Evolutionary conservation across 306 rosid genomes (phyloP).

Genomic region (Prosopis cineraria): DNA sequence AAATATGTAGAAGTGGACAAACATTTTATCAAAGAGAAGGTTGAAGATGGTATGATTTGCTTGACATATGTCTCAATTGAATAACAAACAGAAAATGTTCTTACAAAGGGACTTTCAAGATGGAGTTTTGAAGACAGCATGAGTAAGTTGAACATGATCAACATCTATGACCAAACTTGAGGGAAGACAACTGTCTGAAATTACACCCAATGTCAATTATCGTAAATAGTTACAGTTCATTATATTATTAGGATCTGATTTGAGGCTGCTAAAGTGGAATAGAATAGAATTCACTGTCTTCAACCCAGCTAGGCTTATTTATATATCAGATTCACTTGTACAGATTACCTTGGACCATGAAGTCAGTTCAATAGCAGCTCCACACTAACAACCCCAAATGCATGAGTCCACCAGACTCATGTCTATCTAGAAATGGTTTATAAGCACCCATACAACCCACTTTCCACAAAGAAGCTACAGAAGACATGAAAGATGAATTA

Average conservation of each 20-base stretch:
- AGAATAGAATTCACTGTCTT: not conserved
- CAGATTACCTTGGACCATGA: not conserved
- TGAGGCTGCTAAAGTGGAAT: not conserved
- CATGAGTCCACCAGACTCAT: not conserved
- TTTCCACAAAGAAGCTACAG: slow-evolving; percentile 12
- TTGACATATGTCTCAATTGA: not conserved
- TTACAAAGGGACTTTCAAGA: not conserved
- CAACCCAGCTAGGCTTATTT: not conserved
- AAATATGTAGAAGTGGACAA: not conserved
- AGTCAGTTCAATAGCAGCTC: not conserved
- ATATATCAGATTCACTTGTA: not conserved
- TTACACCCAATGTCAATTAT: not conserved
- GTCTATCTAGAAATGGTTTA: not conserved
- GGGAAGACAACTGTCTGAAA: not conserved
- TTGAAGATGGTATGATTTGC: not conserved
- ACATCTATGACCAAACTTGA: not conserved
- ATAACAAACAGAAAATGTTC: not conserved
- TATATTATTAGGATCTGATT: not conserved
- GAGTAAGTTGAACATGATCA: not conserved
- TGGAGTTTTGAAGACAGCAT: not conserved
- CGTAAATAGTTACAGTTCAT: not conserved
- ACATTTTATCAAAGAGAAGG: not conserved
- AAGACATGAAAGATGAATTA: not conserved
- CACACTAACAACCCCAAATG: not conserved
- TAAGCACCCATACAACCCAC: slow-evolving; percentile 2